Base-by-base conservation (phyloP, 192 early-diverging fungal genomes). In the Coemansia sp. region DNA sequence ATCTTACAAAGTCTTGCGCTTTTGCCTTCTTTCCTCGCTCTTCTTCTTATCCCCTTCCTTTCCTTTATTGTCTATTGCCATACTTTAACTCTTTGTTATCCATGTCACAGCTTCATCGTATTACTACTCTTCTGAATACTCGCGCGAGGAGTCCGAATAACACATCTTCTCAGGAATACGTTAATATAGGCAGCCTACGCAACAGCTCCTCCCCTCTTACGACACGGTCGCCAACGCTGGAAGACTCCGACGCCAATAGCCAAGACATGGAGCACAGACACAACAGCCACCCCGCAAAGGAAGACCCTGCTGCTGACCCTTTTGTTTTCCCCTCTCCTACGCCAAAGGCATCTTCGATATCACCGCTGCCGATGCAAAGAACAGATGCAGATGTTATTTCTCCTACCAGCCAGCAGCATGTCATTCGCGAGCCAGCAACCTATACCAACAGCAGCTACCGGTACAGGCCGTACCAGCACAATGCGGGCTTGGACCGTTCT, bases 391-490 rank as follows among this genome's bases (percentile, higher is more conserved):
- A 36, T n/a, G 19, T n/a, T 15, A 36, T 17, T 10, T n/a, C 29
- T 2, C 29, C 55, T 36, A 15, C 5, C 1, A 32, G 34, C 23
- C 29, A 33, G 19, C 55, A 57, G 14, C 70, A 73, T 25, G 64
- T 22, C 17, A 45, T 63, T 36, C 65, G 67, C 43, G 63, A 66
- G 15, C 67, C 69, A 61, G 57, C 71, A 2, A 17, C 54, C 5
- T 64, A 66, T 49, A 48, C 60, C 19, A 60, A 63, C 48, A 42
- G 50, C 57, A 63, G 72, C 61, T 63, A 67, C 19, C 71, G 76
- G 25, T 79, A 70, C 43, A 61, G 63, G 63, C 76, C 76, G 14
- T 79, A 79, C 20, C 55, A 57, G 55, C 33, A 33, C 15, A 15
- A 9, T 20, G 8, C 49, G 23, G 23, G 22, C 49, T 20, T 52